Base-by-base conservation (phyloP, 345 rosid genomes). In the Salix caprea region DNA sequence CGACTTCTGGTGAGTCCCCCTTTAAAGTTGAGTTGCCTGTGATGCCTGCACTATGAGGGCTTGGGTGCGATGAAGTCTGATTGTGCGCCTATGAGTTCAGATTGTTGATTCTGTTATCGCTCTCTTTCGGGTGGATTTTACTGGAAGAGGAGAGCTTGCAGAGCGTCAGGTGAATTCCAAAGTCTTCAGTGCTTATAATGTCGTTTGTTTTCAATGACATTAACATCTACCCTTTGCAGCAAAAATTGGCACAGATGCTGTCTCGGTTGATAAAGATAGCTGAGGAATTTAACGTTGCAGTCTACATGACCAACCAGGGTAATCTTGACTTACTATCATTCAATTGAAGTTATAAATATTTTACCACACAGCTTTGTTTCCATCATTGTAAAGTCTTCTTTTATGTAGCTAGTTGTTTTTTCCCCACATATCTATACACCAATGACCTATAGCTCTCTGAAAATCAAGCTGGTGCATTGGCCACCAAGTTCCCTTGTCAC, bases 251-350 rank as follows among this genome's bases (percentile, higher is more conserved):
- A 39, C 98, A 92, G 80, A 93, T 93, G 99, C 93, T 95, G 46
- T 95, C 93, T 37, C 74, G 91, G 70, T 76, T 93, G 67, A 89
- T 80, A 37, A 95, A 93, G 90, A 90, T 95, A 56, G 93, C 97
- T 4, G 97, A 95, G 81, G 99, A 95, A 84, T 96, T 92, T 83
- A 93, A 91, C 14, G 91, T 96, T 52, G 99, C 97, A 67, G 94
- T 92, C 77, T 93, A 86, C 86, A 88, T 93, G 91, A 93, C 99
- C 75, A 96, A 91, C 88, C 96, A 92, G 86, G 99, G 97, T 91
- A 83, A 46, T 40, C 73, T 40, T 40, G 16, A 36, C 44, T 56
- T 46, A 23, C 44, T 11, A 6, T 36, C 30, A 56, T 21, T 7
- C 34, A 2, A 3, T 19, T 19, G 39, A 46, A 36, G 14, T 7